Evolutionary conservation across 1,284 basidiomycete genomes (phyloP).

Genomic region (Trichosporon sp.): DNA sequence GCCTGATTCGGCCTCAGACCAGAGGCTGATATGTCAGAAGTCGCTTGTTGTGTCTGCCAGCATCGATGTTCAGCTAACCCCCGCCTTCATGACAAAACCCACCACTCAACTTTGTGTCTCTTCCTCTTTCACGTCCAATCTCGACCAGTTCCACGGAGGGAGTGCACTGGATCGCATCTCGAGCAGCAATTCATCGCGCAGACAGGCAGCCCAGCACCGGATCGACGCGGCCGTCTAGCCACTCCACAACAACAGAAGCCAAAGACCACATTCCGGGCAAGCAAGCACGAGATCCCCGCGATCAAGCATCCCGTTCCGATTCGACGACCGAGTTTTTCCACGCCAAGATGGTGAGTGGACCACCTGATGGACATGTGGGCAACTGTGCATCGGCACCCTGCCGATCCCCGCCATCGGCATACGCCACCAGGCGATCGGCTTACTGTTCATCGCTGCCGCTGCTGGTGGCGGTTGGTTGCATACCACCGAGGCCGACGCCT

Average conservation of each 20-base stretch:
- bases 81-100: neutral
- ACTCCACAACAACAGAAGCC: too few species aligned
- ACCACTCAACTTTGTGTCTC: too few species aligned
- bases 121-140: neutral
- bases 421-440: neutral
- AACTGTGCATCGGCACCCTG: neutral
- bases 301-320: neutral
- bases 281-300: neutral
- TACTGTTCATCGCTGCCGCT: neutral
- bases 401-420: neutral
- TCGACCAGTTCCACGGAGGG: neutral
- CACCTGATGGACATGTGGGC: neutral
- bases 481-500: too few species aligned
- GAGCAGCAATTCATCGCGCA: too few species aligned
- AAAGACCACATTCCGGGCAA: neutral
- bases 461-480: neutral
- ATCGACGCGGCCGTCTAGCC: too few species aligned
- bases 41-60: neutral
- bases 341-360: neutral
- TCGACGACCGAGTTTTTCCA: neutral
- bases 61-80: neutral
- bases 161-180: neutral
- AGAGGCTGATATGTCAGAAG: neutral
- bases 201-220: too few species aligned
- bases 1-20: neutral